Base-by-base conservation (phyloP, 148 eudicot species). In the Rhododendron ovatum region DNA sequence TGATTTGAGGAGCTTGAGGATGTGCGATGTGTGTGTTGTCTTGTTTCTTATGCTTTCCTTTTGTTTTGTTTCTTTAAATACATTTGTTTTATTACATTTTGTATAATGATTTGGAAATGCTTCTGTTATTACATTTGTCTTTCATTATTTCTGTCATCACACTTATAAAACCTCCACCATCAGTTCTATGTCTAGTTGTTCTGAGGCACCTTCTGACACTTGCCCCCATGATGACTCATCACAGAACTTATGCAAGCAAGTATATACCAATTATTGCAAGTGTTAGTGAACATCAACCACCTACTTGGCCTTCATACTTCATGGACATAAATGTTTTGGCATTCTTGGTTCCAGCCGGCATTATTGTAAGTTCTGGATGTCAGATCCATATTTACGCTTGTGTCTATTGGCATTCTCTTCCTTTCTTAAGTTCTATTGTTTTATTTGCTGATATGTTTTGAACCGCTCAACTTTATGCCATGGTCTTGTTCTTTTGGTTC, bases 241-340 rank as follows among this genome's bases (percentile, higher is more conserved):
- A 71, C 94, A 96, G 99, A 87, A 97, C 99, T 80, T 97, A 97
- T 85, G 99, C 99, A 80, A 97, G 99, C 96, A 97, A 97, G 91
- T 97, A 97, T 78, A 95, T 97, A 90, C 99, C 99, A 71, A 97
- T 97, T 86, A 97, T 97, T 87, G 99, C 99, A 77, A 97, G 99
- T 92, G 99, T 97, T 85, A 97, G 99, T 90, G 99, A 97, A 90
- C 99, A 97, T 91, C 99, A 97, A 86, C 99, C 99, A 0, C 99
- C 99, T 89, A 97, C 99, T 57, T 97, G 99, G 99, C 99, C 98
- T 48, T 97, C 98, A 75, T 97, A 97, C 91, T 97, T 97, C 86
- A 97, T 97, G 99, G 99, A 97, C 90, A 94, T 97, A 30, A 97
- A 97, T 87, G 98, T 97, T 78, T 89, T 97, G 93, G 99, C 99